Base-by-base conservation (phyloP, 768 basidiomycete genomes). In the Leccinum boreale region DNA sequence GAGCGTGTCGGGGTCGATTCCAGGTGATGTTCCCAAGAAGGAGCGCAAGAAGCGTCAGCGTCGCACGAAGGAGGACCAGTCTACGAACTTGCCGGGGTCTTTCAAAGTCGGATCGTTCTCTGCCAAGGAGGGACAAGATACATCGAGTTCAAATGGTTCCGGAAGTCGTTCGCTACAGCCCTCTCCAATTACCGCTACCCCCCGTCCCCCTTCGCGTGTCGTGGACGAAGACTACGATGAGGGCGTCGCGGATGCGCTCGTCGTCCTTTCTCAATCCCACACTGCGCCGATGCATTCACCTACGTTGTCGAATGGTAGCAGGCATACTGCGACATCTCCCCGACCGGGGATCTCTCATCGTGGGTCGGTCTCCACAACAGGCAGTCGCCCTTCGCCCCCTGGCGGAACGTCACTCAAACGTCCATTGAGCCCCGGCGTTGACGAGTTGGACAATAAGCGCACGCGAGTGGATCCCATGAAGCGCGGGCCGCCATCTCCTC, bases 191-290 rank as follows among this genome's bases (percentile, higher is more conserved):
- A 83, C 79, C 57, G 81, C 78, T 19, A 79, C 80, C 7, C 81
- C 84, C 53, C 74, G 82, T 36, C 81, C 85, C 17, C 85, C 87
- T 7, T 77, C 84, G 11, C 80, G 94, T 7, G 75, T 82, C 2
- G 81, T 95, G 17, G 93, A 97, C 66, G 94, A 98, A 63, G 90
- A 97, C 65, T 97, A 97, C 64, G 94, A 98, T 64, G 94, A 94
- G 71, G 90, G 89, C 24, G 90, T 86, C n/a, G 85, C 91, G 4
- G 92, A 93, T 63, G 84, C 90, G 0, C 75, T 97, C 33, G 90
- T 97, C 73, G 84, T 81, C 2, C 78, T 97, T 5, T 72, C 57
- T 73, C 87, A 64, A 61, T 74, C 72, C 62, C 79, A 71, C 54
- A 59, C 58, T 47, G 72, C 62, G 26, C 56, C 61, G 36, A 35